Conservation (phyloP, 129 eudicot species). For the Gnaphalium uliginosum region DNA sequence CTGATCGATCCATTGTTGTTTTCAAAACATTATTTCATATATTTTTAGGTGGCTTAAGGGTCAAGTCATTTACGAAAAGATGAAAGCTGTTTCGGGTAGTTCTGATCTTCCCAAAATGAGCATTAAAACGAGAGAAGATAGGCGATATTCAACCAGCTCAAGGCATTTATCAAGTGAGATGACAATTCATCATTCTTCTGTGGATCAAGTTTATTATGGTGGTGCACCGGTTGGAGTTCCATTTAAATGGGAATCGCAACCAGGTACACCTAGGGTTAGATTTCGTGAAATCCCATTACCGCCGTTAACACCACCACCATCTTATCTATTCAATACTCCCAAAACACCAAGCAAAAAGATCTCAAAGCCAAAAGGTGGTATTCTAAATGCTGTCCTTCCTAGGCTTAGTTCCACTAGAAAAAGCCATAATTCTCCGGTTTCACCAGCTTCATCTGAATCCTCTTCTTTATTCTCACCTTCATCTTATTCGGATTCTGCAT, state of each 20-base stretch:
- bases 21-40: conserved; percentile 21
- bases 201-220: conserved; percentile 46
- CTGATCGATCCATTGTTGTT: conserved; percentile 26
- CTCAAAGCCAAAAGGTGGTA: conserved; percentile 35
- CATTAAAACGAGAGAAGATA: conserved; percentile 27
- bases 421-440: conserved; percentile 30
- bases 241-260: conserved; percentile 66
- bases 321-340: conserved; percentile 36
- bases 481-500: conserved; percentile 42
- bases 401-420: conserved; percentile 36
- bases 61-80: conserved; percentile 14
- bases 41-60: conserved; percentile 18
- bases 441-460: conserved; percentile 37
- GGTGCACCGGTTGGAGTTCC: conserved; percentile 49
- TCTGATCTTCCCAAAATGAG: conserved; percentile 35
- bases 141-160: conserved; percentile 9
- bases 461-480: conserved; percentile 33
- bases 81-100: conserved; percentile 25
- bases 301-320: conserved; percentile 63
- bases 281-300: conserved; percentile 48
- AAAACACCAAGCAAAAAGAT: conserved; percentile 33
- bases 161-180: conserved; percentile 20
- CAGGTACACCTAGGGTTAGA: conserved; percentile 55
- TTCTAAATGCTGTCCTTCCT: conserved; percentile 37
- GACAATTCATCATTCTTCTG: conserved; percentile 21